Percentiles rank a stretch among this genome's conserved stretches.
These are phyloP conservation scores for Yarrowia bubula DNA, from an alignment of 805 yeast species.

Conservation along the genomic window DNA sequence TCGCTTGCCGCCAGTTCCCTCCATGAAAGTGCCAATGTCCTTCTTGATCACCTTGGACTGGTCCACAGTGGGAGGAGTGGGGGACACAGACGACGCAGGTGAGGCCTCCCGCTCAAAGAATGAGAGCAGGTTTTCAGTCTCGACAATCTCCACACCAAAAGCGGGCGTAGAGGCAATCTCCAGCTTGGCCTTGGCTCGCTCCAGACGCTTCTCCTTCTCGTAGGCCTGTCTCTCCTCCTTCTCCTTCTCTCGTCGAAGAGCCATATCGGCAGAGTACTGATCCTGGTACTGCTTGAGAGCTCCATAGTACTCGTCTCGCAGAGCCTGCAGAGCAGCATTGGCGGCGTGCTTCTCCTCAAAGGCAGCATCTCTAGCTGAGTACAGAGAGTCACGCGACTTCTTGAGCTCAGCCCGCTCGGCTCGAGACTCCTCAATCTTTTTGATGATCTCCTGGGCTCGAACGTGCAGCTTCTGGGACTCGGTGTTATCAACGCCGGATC, in stretches of 20 bases:
- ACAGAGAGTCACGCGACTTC: conserved; percentile 56
- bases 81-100: conserved; percentile 37
- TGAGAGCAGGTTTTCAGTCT: conserved; percentile 67
- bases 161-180: conserved; percentile 78
- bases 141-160: conserved; percentile 70
- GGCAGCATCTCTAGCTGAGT: conserved; percentile 63
- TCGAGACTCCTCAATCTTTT: conserved; percentile 65
- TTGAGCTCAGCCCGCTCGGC: conserved; percentile 64
- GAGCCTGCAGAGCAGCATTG: conserved; percentile 62
- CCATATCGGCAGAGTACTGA: conserved; percentile 65
- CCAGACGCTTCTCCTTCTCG: conserved; percentile 51
- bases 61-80: conserved; percentile 31
- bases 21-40: conserved; percentile 58
- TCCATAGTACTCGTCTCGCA: conserved; percentile 71
- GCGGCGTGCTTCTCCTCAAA: conserved; percentile 64
- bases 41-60: conserved; percentile 60
- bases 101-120: conserved; percentile 71
- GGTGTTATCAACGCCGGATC: conserved; percentile 56
- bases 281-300: conserved; percentile 70
- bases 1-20: conserved; percentile 46
- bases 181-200: conserved; percentile 66
- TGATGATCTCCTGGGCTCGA: conserved; percentile 59
- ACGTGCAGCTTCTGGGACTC: conserved; percentile 64
- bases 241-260: conserved; percentile 67
- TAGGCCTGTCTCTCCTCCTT: conserved; percentile 56